Evolutionary conservation across 140 eudicot species (phyloP).

Genomic region (Bidens hawaiensis): DNA sequence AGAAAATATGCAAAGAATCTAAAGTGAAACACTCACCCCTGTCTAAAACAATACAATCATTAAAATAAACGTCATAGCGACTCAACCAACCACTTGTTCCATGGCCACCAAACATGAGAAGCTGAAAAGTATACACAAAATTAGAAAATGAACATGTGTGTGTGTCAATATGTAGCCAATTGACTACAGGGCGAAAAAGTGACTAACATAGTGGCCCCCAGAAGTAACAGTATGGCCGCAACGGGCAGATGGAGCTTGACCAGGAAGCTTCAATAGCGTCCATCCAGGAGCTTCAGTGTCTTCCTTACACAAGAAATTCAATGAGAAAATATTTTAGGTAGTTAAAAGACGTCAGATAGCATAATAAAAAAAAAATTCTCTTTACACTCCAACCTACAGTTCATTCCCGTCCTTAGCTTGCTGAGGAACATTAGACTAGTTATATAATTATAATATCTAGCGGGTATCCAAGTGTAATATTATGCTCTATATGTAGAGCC

Average conservation of each 20-base stretch:
- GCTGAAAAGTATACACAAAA: conserved; percentile 44
- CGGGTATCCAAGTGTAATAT: too few species aligned
- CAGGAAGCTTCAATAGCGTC: conserved; percentile 97
- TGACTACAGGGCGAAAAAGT: neutral
- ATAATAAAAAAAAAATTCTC: neutral
- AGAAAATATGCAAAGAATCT: neutral
- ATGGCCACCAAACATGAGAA: conserved; percentile 93
- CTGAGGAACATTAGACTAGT: too few species aligned
- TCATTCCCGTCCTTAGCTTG: too few species aligned
- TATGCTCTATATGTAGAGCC: too few species aligned
- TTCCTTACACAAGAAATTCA: conserved; percentile 70
- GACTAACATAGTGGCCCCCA: conserved; percentile 85
- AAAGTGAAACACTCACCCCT: conserved; percentile 61
- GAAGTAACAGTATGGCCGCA: conserved; percentile 96
- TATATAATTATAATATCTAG: too few species aligned
- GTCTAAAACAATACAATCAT: conserved; percentile 86
- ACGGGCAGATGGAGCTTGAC: conserved; percentile 92
- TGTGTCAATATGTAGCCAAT: neutral
- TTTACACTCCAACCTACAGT: too few species aligned
- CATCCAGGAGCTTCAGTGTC: conserved; percentile 98
- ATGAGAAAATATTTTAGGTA: neutral
- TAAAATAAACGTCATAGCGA: conserved; percentile 88
- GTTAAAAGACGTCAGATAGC: neutral
- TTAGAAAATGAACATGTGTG: conserved; percentile 2
- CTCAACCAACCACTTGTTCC: conserved; percentile 99